phyloP scores from a whole-genome alignment of 352 stramenopile species.

The Globisporangium acanthophoron region DNA sequence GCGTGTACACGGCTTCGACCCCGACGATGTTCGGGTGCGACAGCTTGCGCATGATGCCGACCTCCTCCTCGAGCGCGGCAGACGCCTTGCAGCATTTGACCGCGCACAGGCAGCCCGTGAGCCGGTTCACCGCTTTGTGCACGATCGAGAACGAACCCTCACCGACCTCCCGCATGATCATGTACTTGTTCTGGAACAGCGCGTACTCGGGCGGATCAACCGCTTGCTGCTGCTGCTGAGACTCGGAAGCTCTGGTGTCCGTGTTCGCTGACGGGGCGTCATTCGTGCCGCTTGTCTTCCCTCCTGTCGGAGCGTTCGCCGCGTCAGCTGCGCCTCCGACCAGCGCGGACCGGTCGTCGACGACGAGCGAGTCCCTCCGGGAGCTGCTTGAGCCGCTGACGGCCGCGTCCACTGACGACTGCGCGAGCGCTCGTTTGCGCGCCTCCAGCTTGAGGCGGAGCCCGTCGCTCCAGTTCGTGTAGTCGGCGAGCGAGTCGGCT shows the following conservation, averaged over 20 bases:
- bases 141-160: constrained; percentile 84
- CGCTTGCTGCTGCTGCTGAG: too few species aligned
- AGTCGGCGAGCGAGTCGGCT: constrained; percentile 35
- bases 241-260: neutral
- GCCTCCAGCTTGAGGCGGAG: constrained; percentile 47
- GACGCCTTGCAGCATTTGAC: constrained; percentile 79
- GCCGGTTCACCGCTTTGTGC: constrained; percentile 62
- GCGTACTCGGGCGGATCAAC: constrained; percentile 36
- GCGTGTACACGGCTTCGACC: constrained; percentile 63
- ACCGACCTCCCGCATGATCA: constrained; percentile 77
- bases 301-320: too few species aligned
- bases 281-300: neutral
- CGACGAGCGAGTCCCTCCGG: neutral
- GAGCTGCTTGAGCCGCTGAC: constrained; percentile 1
- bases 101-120: constrained; percentile 54
- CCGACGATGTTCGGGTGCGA: constrained; percentile 65
- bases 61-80: constrained; percentile 57
- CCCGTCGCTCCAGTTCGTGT: constrained; percentile 43
- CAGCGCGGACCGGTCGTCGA: constrained; percentile 1
- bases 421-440: constrained; percentile 26
- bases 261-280: neutral
- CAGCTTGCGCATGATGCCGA: constrained; percentile 51
- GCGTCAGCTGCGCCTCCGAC: neutral
- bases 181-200: constrained; percentile 55
- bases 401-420: constrained; percentile 10